phyloP scores from a whole-genome alignment of 2,329 filamentous ascomycete species.

The Penicillium sp. region DNA sequence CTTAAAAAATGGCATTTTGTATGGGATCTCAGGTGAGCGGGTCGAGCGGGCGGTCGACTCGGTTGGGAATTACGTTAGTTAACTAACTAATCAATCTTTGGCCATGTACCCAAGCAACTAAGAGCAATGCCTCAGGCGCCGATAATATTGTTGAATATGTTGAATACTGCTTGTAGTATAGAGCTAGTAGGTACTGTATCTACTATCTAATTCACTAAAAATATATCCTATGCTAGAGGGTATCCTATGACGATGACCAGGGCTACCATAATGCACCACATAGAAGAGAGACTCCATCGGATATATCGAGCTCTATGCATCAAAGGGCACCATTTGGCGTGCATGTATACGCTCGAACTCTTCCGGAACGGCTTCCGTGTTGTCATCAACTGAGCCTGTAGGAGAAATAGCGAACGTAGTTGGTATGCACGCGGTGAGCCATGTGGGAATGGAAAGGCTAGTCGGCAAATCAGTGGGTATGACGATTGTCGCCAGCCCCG shows the following conservation, averaged over 20 bases:
- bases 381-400: background rate
- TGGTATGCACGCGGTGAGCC: background rate
- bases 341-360: constrained; percentile 29
- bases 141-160: background rate
- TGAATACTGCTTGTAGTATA: background rate
- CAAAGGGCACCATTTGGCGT: constrained; percentile 31
- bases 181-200: background rate
- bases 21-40: too few species aligned
- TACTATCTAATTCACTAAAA: background rate
- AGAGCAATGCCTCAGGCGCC: background rate
- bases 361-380: background rate
- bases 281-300: background rate
- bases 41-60: too few species aligned
- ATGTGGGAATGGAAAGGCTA: background rate
- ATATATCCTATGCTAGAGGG: background rate
- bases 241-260: background rate
- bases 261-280: background rate
- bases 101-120: too few species aligned
- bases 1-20: too few species aligned
- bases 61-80: too few species aligned
- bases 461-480: background rate
- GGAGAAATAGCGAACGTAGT: background rate
- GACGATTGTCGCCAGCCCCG: background rate
- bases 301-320: constrained; percentile 16
- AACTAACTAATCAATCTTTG: too few species aligned